Evolutionary conservation across 495 filamentous ascomycete genomes (phyloP).

Genomic region (Xylaria acuta): DNA sequence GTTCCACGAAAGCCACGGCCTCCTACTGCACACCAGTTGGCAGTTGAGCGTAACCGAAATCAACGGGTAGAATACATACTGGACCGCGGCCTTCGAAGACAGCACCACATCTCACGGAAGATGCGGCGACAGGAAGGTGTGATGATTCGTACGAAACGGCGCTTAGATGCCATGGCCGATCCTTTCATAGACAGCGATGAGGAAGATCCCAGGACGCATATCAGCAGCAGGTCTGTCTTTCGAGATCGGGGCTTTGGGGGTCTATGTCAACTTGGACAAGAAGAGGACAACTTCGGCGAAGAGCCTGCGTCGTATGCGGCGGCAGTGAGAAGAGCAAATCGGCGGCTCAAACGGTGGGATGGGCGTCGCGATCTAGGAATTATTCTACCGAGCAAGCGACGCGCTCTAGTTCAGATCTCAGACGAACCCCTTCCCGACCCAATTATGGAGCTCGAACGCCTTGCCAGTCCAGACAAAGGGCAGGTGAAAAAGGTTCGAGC

Average conservation of each 20-base stretch:
- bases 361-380: conserved; percentile 53
- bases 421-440: conserved; percentile 36
- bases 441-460: conserved; percentile 29
- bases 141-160: conserved; percentile 70
- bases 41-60: conserved; percentile 86
- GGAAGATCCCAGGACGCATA: conserved; percentile 56
- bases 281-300: conserved; percentile 80
- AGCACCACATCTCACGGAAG: conserved; percentile 67
- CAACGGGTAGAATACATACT: conserved; percentile 89
- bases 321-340: conserved; percentile 68
- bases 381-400: conserved; percentile 49
- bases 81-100: conserved; percentile 70
- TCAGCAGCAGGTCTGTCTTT: conserved; percentile 41
- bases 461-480: conserved; percentile 25
- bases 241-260: conserved; percentile 69
- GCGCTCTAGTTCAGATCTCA: conserved; percentile 26
- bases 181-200: conserved; percentile 82
- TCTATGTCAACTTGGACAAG: conserved; percentile 67
- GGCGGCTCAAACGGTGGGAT: conserved; percentile 77
- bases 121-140: conserved; percentile 64
- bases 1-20: conserved; percentile 68
- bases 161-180: conserved; percentile 70
- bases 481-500: conserved; percentile 36
- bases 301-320: conserved; percentile 74
- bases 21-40: conserved; percentile 90